Base-by-base conservation (phyloP, 148 eudicot species). In the Camellia lanceoleosa region DNA sequence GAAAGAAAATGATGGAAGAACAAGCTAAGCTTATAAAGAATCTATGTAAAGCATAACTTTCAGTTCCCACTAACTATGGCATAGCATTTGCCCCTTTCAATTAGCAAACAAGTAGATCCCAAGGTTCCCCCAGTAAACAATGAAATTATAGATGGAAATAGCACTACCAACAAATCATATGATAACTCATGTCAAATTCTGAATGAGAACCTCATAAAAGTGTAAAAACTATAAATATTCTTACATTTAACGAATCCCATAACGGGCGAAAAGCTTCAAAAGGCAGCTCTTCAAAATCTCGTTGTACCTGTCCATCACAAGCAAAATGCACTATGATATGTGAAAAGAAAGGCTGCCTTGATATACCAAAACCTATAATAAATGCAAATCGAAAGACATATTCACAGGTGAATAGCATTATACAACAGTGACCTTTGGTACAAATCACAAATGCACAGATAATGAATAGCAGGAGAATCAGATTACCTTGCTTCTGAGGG, bases 401-500 rank as follows among this genome's bases (percentile, higher is more conserved):
- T 20, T 19, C 66, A 56, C 30, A 4, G 44, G 15, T 54, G 51
- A 80, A 62, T 30, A 64, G 13, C 47, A 44, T 65, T 56, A 66
- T 58, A 47, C 5, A 64, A 23, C 18, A 10, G 49, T 56, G 7
- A 55, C 8, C 5, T 58, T 58, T n/a, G 42, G 49, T 60, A 55
- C 14, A 38, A 70, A 9, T 3, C 49, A 67, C 55, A 76, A 4
- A 61, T 56, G 59, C 16, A 60, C 51, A 14, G 30, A 70, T 38
- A 62, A 74, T 13, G 43, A 76, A 30, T 30, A 30, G 38, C 38
- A 67, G 18, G 46, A 47, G 6, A 54, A 71, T 12, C 3, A 41
- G 59, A 71, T 75, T 84, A 96, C 99, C 99, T 96, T 96, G 92
- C 97, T 96, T 85, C 97, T 89, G 68, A 96, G 90, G 72, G 98